A percentile compares a stretch with the other conserved stretches of the same genome.
These are phyloP conservation scores for Annulohypoxylon nitens DNA, from an alignment of 495 filamentous ascomycete species.

Conservation along the genomic window DNA sequence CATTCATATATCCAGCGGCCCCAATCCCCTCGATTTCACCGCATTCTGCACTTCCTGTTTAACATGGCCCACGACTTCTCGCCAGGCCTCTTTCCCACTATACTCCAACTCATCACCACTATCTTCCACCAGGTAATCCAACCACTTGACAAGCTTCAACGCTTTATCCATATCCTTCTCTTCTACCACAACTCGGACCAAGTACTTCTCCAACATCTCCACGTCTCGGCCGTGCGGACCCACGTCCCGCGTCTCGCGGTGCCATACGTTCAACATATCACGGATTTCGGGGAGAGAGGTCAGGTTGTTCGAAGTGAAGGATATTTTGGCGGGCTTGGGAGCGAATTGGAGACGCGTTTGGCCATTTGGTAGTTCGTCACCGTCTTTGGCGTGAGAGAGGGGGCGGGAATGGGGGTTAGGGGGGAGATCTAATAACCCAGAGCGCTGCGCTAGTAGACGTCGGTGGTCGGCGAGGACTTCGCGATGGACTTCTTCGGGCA, in stretches of 20 bases:
- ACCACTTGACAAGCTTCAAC: constrained; percentile 74
- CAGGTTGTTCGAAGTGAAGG: constrained; percentile 47
- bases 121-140: constrained; percentile 77
- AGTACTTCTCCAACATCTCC: constrained; percentile 74
- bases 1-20: constrained; percentile 65
- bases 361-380: constrained; percentile 28
- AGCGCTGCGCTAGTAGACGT: constrained; percentile 61
- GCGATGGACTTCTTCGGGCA: constrained; percentile 81
- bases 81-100: constrained; percentile 54
- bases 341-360: constrained; percentile 56
- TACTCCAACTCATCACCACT: constrained; percentile 38
- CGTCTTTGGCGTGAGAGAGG: constrained; percentile 21
- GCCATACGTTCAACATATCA: constrained; percentile 72
- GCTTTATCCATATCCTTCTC: constrained; percentile 84
- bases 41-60: constrained; percentile 71
- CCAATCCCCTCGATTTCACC: constrained; percentile 72
- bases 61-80: constrained; percentile 65
- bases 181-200: constrained; percentile 74
- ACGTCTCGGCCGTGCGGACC: constrained; percentile 84
- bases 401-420: constrained; percentile 25
- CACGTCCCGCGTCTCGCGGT: constrained; percentile 71
- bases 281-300: constrained; percentile 52
- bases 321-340: constrained; percentile 50
- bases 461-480: constrained; percentile 82
- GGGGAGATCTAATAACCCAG: constrained; percentile 47